Evolutionary conservation across 2,329 filamentous ascomycete species (phyloP), one percentile per base, ranked within the genome.

Genomic region (Trichoderma koningiopsis): DNA sequence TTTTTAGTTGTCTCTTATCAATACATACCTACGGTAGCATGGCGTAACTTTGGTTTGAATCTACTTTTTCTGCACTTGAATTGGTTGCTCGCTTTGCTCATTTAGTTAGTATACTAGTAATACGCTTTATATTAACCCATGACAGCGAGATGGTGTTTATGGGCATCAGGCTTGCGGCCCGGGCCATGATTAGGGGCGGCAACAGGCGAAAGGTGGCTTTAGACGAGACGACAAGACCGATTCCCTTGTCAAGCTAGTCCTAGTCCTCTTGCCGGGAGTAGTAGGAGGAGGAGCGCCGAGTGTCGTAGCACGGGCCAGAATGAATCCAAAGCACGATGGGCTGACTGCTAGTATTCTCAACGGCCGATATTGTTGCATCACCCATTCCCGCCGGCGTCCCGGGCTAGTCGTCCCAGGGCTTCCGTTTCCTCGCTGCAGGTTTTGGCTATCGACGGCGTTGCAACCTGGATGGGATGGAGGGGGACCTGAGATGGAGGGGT

Each of bases 171-270:
- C 49, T 52, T 35, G 66, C 66, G 66, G 66, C 57, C 66, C 66
- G 66, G 47, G 35, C 66, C 66, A 62, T 47, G 22, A 43, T 68
- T 53, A 43, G 66, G 66, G 57, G 66, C 66, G 66, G 66, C 24
- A 43, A 43, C n/a, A 61, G 64, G 52, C 64, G 49, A 67, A 59
- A n/a, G 55, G 5, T 40, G 53, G 66, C 58, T 43, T 29, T 35
- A 63, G 49, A 35, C 22, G 24, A 63, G 49, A 35, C 22, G 24
- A 61, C 22, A 33, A 40, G 14, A 27, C 35, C 40, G 16, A 14
- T 52, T 24, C 27, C 64, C 65, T 61, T 37, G 49, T 61, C 56
- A 29, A 33, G 53, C 33, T 56, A 57, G 14, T 53, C 47, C 8
- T n/a, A 33, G 19, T 10, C 33, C 11, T 35, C 33, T 29, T 22